A percentile compares a stretch with the other conserved stretches of the same genome.
phyloP scores from a whole-genome alignment of 352 stramenopile species.

The Globisporangium uncinulatum region DNA sequence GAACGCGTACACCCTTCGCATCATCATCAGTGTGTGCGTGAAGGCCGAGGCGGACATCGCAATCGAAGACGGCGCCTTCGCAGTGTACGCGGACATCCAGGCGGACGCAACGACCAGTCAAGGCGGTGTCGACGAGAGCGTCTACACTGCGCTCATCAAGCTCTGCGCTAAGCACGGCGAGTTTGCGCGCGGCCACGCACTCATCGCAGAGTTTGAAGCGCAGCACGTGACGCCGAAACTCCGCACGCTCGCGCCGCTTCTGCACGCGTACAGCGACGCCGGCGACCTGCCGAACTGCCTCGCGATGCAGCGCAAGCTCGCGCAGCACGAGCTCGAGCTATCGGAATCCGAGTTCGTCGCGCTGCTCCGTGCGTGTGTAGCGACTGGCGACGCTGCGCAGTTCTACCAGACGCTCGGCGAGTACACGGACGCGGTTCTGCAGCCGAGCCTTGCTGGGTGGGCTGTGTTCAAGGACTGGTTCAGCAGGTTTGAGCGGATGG shows the following conservation, averaged over 20 bases:
- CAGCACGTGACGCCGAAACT: constrained; percentile 51
- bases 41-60: constrained; percentile 29
- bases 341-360: constrained; percentile 63
- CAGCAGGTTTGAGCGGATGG: constrained; percentile 25
- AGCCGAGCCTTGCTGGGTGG: constrained; percentile 44
- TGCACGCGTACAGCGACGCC: constrained; percentile 47
- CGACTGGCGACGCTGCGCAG: constrained; percentile 22
- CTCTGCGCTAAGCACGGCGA: constrained; percentile 56
- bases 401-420: constrained; percentile 56
- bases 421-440: constrained; percentile 55
- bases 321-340: constrained; percentile 37
- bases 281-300: constrained; percentile 55
- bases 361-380: constrained; percentile 45
- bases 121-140: constrained; percentile 49
- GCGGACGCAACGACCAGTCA: constrained; percentile 17
- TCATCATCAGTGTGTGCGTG: constrained; percentile 59
- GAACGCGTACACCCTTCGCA: constrained; percentile 41
- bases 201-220: constrained; percentile 49
- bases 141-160: constrained; percentile 74
- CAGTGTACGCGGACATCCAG: constrained; percentile 69
- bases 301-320: constrained; percentile 44
- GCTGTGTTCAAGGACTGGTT: constrained; percentile 72
- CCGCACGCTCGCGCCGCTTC: constrained; percentile 63
- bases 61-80: constrained; percentile 37
- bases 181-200: constrained; percentile 39